Percentiles rank a stretch among this genome's conserved stretches.
Evolutionary conservation across 371 early-diverging fungal species (phyloP).

Genomic region (Aphelidium insulamus): DNA sequence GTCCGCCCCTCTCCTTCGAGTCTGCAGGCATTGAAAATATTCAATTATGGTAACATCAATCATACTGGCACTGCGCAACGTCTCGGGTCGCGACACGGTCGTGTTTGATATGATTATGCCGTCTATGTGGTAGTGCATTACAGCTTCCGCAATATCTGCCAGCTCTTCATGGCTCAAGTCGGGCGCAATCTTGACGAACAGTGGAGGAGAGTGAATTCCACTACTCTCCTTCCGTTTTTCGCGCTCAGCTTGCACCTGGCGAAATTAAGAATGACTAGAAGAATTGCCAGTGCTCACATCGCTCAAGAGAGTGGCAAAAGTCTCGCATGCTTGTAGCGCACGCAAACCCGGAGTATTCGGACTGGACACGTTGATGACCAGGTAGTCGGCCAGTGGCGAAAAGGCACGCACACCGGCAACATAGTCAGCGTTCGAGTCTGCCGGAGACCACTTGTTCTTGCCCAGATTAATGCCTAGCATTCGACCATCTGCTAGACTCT

Average conservation of each 20-base stretch:
- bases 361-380: slow-evolving; percentile 57
- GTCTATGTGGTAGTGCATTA: slow-evolving; percentile 33
- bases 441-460: slow-evolving; percentile 48
- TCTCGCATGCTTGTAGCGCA: slow-evolving; percentile 32
- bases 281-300: no score
- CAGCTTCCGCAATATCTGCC: slow-evolving; percentile 39
- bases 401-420: slow-evolving; percentile 35
- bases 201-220: slow-evolving; percentile 34
- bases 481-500: slow-evolving; percentile 16
- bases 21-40: slow-evolving; percentile 8
- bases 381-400: slow-evolving; percentile 49
- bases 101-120: slow-evolving; percentile 70
- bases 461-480: slow-evolving; percentile 60
- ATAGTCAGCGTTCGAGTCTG: slow-evolving; percentile 38
- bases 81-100: slow-evolving; percentile 38
- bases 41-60: background rate
- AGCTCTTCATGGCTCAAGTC: slow-evolving; percentile 44
- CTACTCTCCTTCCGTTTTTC: no score
- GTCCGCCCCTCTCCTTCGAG: slow-evolving; percentile 38
- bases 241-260: no score
- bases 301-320: slow-evolving; percentile 31
- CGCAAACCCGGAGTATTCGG: slow-evolving; percentile 64
- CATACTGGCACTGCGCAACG: slow-evolving; percentile 10
- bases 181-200: slow-evolving; percentile 65
- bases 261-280: no score